A percentile compares a stretch with the other conserved stretches of the same genome.
Conservation (phyloP, 345 rosid genomes). For the Boechera retrofracta region DNA sequence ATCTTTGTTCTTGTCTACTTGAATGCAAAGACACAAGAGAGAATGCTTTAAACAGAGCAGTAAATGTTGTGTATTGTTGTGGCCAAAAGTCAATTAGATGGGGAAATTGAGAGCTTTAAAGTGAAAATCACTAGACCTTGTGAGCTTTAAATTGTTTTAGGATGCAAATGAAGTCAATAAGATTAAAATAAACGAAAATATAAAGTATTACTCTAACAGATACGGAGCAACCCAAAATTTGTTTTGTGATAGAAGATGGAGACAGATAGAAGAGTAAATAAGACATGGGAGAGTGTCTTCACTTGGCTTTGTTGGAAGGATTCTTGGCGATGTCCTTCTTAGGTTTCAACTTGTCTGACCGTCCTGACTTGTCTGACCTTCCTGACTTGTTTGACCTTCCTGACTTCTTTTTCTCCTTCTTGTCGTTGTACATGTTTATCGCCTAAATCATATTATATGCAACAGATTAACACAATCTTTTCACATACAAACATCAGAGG, state of each 20-base stretch:
- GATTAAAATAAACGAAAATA: not conserved
- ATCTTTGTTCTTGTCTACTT: constrained; percentile 15
- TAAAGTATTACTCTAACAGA: constrained; percentile 4
- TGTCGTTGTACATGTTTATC: constrained; percentile 75
- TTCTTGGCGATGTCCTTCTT: constrained; percentile 44
- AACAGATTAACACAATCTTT: not conserved
- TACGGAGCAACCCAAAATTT: constrained; percentile 16
- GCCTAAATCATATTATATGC: constrained; percentile 55
- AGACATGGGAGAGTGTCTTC: constrained; percentile 8
- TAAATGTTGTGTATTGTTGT: not conserved
- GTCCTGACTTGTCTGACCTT: constrained; percentile 21
- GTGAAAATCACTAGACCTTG: not conserved
- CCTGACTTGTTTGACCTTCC: constrained; percentile 31
- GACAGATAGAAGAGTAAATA: not conserved
- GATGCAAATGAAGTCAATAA: constrained; percentile 1
- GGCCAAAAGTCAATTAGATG: not conserved
- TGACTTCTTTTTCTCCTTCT: constrained; percentile 68
- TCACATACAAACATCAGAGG: constrained; percentile 9
- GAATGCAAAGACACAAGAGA: not conserved
- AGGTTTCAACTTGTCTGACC: constrained; percentile 42
- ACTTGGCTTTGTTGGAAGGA: constrained; percentile 35
- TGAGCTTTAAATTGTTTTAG: not conserved
- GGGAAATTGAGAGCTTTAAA: not conserved
- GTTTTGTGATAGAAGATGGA: not conserved
- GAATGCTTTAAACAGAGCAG: constrained; percentile 8